Conservation (phyloP, 129 eudicot species). For the Scalesia atractyloides region DNA sequence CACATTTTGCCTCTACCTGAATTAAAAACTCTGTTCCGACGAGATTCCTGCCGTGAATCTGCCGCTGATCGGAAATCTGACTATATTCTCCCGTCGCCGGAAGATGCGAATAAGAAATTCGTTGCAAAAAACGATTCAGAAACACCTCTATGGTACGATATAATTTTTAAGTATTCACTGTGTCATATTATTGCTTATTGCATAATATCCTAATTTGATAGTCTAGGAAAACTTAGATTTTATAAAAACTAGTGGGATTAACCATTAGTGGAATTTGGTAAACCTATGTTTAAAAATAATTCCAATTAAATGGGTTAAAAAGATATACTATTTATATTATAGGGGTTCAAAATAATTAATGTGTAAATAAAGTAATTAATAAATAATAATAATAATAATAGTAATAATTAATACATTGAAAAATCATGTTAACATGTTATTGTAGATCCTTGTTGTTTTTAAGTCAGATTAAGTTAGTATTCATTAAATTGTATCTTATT, state of each 20-base stretch:
- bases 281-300: too few relatives aligned
- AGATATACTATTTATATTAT: too few relatives aligned
- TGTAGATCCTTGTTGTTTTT: too few relatives aligned
- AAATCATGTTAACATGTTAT: too few relatives aligned
- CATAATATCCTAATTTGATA: conserved; percentile 12
- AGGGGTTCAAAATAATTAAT: too few relatives aligned
- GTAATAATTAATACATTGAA: too few relatives aligned
- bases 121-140: conserved; percentile 6
- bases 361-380: too few relatives aligned
- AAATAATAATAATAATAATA: too few relatives aligned
- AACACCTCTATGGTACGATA: neutral
- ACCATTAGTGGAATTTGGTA: too few relatives aligned
- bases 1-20: conserved; percentile 69
- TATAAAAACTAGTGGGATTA: too few relatives aligned
- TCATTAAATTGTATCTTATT: neutral
- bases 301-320: too few relatives aligned
- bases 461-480: too few relatives aligned
- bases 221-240: neutral
- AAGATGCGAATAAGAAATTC: conserved; percentile 12
- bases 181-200: neutral
- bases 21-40: conserved; percentile 24
- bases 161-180: neutral
- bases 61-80: conserved; percentile 12
- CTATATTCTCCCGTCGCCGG: conserved; percentile 49
- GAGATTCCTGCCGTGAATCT: conserved; percentile 26